These are phyloP conservation scores for Boletus rex-veris DNA, from an alignment of 768 basidiomycete genomes.

Conservation along the genomic window DNA sequence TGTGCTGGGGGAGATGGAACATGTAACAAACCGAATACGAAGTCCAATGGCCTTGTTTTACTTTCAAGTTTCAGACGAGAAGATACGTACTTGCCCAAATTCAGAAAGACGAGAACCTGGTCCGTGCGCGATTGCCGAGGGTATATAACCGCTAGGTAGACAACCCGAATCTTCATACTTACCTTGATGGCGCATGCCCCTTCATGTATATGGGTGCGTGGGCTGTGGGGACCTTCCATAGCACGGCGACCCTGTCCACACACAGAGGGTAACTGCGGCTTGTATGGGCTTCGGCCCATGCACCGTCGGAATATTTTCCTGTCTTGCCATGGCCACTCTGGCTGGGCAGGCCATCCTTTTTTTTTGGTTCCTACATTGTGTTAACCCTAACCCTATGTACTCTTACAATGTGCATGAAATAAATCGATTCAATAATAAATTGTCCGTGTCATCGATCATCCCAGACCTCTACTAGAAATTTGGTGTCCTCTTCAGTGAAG, in stretches of 20 bases:
- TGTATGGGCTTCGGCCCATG: slow-evolving; percentile 67
- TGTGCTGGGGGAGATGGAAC: too few relatives aligned
- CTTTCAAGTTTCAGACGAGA: too few relatives aligned
- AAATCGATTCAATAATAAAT: too few relatives aligned
- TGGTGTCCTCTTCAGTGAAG: too few relatives aligned
- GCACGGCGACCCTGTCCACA: slow-evolving; percentile 71
- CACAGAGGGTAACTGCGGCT: slow-evolving; percentile 44
- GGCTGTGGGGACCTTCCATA: slow-evolving; percentile 55
- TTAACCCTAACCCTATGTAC: slow-evolving; percentile 27
- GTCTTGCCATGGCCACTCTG: slow-evolving; percentile 57
- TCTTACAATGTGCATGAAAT: too few relatives aligned
- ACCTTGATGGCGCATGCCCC: slow-evolving; percentile 53
- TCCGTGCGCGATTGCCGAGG: slow-evolving; percentile 18
- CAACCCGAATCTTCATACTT: slow-evolving; percentile 5
- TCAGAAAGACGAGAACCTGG: slow-evolving; percentile 9
- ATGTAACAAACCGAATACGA: too few relatives aligned
- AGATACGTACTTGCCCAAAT: not conserved
- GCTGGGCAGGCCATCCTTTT: slow-evolving; percentile 42
- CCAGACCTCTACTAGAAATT: too few relatives aligned
- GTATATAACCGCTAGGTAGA: slow-evolving; percentile 12
- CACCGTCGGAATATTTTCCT: slow-evolving; percentile 79
- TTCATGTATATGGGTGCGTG: slow-evolving; percentile 52
- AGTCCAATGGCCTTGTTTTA: too few relatives aligned
- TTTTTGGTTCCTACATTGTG: slow-evolving; percentile 14
- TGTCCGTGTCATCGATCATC: too few relatives aligned